These are phyloP conservation scores for Penicillium paradoxum DNA, from an alignment of 495 filamentous ascomycete species.

Conservation along the genomic window DNA sequence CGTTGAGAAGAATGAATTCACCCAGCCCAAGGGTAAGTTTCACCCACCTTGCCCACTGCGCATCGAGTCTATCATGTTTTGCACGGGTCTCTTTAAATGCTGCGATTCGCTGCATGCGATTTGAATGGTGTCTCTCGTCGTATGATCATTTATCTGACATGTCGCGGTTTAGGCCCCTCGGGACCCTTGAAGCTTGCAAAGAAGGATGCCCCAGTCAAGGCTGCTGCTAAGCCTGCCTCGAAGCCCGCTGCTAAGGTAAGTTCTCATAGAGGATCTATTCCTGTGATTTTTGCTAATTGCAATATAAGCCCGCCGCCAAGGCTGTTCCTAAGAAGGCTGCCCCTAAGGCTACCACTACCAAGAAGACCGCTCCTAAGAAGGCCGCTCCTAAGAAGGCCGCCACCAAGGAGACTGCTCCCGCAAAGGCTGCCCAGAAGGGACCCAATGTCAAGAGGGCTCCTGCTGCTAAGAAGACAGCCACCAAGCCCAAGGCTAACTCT, in stretches of 20 bases:
- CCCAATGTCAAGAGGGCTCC: no score
- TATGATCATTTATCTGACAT: slow-evolving; percentile 33
- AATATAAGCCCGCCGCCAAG: slow-evolving; percentile 46
- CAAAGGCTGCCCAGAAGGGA: no score
- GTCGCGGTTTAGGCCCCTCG: slow-evolving; percentile 61
- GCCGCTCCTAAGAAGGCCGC: no score
- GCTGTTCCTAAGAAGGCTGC: slow-evolving; percentile 44
- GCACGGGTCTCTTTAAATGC: neutral
- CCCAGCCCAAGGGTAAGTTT: slow-evolving; percentile 88
- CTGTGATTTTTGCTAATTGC: neutral
- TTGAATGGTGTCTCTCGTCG: slow-evolving; percentile 3
- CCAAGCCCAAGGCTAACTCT: slow-evolving; percentile 47
- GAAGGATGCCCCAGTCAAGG: slow-evolving; percentile 50
- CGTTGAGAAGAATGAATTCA: slow-evolving; percentile 84
- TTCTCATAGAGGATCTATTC: neutral
- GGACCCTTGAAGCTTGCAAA: slow-evolving; percentile 96
- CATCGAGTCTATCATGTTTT: neutral
- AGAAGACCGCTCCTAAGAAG: slow-evolving; percentile 36
- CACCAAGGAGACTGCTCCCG: slow-evolving; percentile 27
- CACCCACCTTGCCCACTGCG: neutral
- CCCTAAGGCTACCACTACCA: slow-evolving; percentile 31
- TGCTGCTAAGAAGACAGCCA: slow-evolving; percentile 36
- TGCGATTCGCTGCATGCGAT: slow-evolving; percentile 3
- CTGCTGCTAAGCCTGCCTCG: slow-evolving; percentile 48
- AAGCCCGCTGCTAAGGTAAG: slow-evolving; percentile 45